Percentiles rank a stretch among this genome's conserved stretches.
phyloP scores from a whole-genome alignment of 2,329 filamentous ascomycete genomes.

The Westerdykella sp. region DNA sequence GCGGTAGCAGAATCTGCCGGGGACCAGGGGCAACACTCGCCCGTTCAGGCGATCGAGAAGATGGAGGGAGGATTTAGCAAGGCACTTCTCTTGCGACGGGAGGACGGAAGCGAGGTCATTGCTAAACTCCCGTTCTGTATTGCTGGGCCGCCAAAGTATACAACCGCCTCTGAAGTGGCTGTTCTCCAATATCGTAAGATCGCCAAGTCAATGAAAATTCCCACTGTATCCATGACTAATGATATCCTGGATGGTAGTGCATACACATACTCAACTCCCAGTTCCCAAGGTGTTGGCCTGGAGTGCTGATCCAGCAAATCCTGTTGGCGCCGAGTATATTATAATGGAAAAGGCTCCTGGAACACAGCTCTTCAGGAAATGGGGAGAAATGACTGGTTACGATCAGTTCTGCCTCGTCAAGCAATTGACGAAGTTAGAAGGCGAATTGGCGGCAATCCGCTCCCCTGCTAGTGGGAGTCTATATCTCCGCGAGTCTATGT shows the following conservation, averaged over 20 bases:
- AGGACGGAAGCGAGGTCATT: constrained; percentile 12
- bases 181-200: constrained; percentile 27
- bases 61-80: constrained; percentile 32
- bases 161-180: constrained; percentile 33
- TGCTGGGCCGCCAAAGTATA: constrained; percentile 32
- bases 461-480: constrained; percentile 29
- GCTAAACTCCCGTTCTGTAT: constrained; percentile 24
- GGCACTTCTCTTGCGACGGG: constrained; percentile 20
- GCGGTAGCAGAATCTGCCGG: constrained; percentile 16
- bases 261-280: constrained; percentile 15
- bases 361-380: constrained; percentile 22
- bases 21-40: constrained; percentile 11
- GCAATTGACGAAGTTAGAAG: constrained; percentile 21
- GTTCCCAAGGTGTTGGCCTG: constrained; percentile 25
- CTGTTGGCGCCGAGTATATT: constrained; percentile 33
- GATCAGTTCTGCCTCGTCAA: constrained; percentile 22
- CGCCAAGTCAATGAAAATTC: not conserved
- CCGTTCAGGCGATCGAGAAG: constrained; percentile 26
- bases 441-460: constrained; percentile 14
- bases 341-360: constrained; percentile 32
- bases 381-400: constrained; percentile 21
- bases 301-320: constrained; percentile 20
- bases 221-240: constrained; percentile 1
- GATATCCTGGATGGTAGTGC: constrained; percentile 4
- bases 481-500: constrained; percentile 21